Evolutionary conservation across 257 asterid species (phyloP), one percentile per base, ranked within the genome.

Genomic region (Fraxinus cuspidata): DNA sequence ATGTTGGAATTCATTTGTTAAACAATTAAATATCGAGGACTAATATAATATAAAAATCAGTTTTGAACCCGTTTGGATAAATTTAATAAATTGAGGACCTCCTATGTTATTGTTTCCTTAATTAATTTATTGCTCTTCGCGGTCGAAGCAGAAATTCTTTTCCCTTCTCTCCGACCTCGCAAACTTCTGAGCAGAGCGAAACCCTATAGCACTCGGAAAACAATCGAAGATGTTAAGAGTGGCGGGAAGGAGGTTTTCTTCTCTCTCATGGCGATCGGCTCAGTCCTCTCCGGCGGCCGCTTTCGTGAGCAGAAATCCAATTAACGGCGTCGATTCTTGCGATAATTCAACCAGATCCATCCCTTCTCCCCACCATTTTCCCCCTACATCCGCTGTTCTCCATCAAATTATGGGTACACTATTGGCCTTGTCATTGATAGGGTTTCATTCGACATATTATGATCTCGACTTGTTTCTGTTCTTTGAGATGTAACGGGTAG

Each of bases 221-320:
- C 11, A 23, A 68, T 71, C 31, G 76, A 84, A 77, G 82, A 91
- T 89, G 96, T 81, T 92, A 73, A 83, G 95, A 75, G 80, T 88
- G 53, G 91, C 91, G 27, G 90, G 96, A 84, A 86, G 90, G 89
- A 88, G 92, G 90, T 68, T 88, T 18, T 88, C 89, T 80, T 83
- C 90, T 78, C 83, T 87, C 67, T 70, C 90, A 47, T 81, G 89
- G 86, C 76, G 89, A 77, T 82, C 91, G 19, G 82, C 81, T 47
- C 87, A 81, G 66, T 69, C 89, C 69, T 84, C 90, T 25, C 35
- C 69, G 44, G 76, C 90, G 35, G 84, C 91, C 40, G 78, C 86
- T 15, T 69, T 72, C 74, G 75, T 60, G 18, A 78, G 89, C 74
- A 72, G 86, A 73, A 81, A 70, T 58, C 82, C 86, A 7, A 72